Evolutionary conservation across 345 rosid genomes (phyloP), one percentile per base, ranked within the genome.

Genomic region (Dipteronia dyeriana): DNA sequence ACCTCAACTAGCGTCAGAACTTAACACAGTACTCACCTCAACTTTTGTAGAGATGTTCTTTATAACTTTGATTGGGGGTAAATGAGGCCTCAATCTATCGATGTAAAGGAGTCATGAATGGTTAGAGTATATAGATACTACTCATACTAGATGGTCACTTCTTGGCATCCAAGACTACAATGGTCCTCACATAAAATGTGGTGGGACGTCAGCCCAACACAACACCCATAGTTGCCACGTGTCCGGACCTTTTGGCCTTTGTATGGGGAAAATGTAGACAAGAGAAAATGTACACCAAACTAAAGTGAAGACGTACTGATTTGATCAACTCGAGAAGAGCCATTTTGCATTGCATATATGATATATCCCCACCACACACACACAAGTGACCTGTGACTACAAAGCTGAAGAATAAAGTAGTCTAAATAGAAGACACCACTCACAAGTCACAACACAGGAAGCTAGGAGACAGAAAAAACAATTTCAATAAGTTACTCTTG

Each of bases 171-270:
- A 3, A 6, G 10, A 4, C 57, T 49, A 4, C 57, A 53, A 53
- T 53, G 57, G 57, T 53, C 57, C 57, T 53, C 57, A 16, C 57
- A 1, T 53, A 49, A 49, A 49, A 19, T 13, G 5, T 3, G 54
- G 22, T 17, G 60, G 61, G 26, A 26, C 26, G 60, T 70, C 61
- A 70, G 12, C 9, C 17, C 45, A 3, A 17, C 74, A 19, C 11
- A 9, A 26, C 62, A 26, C 43, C 25, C 62, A 26, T 31, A 26
- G 25, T 51, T 29, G 62, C 51, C 62, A 70, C 62, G 62, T 70
- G 74, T 70, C 74, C 45, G 60, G 25, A 70, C 54, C 45, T 29
- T 70, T 9, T 53, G 74, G 43, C n/a, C 25, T 26, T 14, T 5
- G 1, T 51, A 51, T 51, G 43, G 61, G 43, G 1, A 25, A 70